Conservation (phyloP, 495 filamentous ascomycete genomes). For the Immersiella caudata region DNA sequence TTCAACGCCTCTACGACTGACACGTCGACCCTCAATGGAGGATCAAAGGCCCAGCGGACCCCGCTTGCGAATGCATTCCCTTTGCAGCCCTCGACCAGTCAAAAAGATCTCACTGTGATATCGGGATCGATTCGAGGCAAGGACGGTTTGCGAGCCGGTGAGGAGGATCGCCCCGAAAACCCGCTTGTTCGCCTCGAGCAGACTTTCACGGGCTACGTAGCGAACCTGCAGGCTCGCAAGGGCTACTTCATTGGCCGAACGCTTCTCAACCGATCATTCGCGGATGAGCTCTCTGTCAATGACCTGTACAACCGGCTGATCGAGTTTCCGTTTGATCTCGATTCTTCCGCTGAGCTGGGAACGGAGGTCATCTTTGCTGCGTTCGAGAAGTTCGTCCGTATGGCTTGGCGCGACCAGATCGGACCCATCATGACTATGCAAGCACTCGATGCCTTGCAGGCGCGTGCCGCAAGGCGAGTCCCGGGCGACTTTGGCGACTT, state of each 20-base stretch:
- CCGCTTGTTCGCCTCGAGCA: slow-evolving; percentile 75
- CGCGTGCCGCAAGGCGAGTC: slow-evolving; percentile 71
- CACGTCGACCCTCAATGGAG: slow-evolving; percentile 23
- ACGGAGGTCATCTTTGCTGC: slow-evolving; percentile 91
- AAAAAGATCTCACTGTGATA: slow-evolving; percentile 47
- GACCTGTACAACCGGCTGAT: slow-evolving; percentile 89
- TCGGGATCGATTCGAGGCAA: slow-evolving; percentile 50
- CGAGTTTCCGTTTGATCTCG: slow-evolving; percentile 74
- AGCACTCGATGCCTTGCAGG: slow-evolving; percentile 68
- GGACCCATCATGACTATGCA: slow-evolving; percentile 73
- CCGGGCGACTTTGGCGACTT: slow-evolving; percentile 83
- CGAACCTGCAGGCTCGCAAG: slow-evolving; percentile 78
- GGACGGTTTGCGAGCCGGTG: slow-evolving; percentile 50
- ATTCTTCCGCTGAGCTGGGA: slow-evolving; percentile 72
- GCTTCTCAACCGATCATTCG: slow-evolving; percentile 67
- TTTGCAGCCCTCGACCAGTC: slow-evolving; percentile 39
- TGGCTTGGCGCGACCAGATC: slow-evolving; percentile 88
- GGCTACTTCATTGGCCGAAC: slow-evolving; percentile 80
- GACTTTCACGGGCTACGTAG: slow-evolving; percentile 81
- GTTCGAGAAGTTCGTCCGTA: slow-evolving; percentile 90
- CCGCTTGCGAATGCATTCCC: slow-evolving; percentile 41
- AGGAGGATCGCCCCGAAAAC: slow-evolving; percentile 55
- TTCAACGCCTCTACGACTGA: slow-evolving; percentile 27
- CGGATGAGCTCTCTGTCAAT: slow-evolving; percentile 79
- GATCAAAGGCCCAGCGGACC: slow-evolving; percentile 42